phyloP scores from a whole-genome alignment of 345 rosid genomes.

The Triadica sebifera region DNA sequence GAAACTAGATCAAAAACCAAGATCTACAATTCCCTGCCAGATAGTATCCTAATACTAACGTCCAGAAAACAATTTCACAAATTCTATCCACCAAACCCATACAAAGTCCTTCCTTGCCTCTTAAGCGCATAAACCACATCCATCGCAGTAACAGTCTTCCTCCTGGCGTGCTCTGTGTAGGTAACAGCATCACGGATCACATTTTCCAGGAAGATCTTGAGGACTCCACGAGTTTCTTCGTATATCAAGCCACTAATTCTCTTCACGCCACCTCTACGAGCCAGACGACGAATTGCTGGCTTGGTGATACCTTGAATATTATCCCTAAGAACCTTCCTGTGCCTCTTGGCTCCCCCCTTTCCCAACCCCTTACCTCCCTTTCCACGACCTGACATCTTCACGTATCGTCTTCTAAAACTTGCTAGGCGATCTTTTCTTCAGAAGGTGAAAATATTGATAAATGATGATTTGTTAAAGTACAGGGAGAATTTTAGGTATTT shows the following conservation, averaged over 20 bases:
- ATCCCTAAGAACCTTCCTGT: slow-evolving; percentile 23
- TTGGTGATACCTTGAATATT: slow-evolving; percentile 26
- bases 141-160: no score
- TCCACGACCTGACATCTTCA: slow-evolving; percentile 25
- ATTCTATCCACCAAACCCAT: slow-evolving; percentile 19
- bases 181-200: no score
- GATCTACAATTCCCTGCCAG: not conserved
- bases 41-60: not conserved
- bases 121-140: no score
- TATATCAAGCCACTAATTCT: slow-evolving; percentile 23
- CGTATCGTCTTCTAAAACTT: no score
- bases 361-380: slow-evolving; percentile 29
- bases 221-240: no score
- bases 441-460: not conserved
- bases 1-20: not conserved
- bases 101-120: no score
- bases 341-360: slow-evolving; percentile 27
- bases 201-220: no score
- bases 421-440: not conserved
- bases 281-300: slow-evolving; percentile 25
- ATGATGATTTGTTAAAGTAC: fast-evolving
- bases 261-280: slow-evolving; percentile 28
- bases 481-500: not conserved
- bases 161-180: no score
- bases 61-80: not conserved